These are phyloP conservation scores for Rhynchosporium secalis DNA, from an alignment of 2,329 filamentous ascomycete genomes.

Conservation along the genomic window DNA sequence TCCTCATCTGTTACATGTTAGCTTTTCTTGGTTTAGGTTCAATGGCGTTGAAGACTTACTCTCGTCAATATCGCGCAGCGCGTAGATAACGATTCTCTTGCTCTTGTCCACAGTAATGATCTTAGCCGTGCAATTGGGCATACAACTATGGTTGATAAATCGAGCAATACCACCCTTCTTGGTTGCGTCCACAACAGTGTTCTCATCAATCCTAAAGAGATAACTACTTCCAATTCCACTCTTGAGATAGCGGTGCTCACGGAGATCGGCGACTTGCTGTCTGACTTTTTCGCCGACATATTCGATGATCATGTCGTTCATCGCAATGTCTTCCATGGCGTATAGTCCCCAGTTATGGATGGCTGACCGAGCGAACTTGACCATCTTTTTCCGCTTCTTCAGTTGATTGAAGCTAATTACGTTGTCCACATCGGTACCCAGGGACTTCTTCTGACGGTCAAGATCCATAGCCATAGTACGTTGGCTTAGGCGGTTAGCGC, in stretches of 20 bases:
- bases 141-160: constrained; percentile 98
- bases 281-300: constrained; percentile 97
- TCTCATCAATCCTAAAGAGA: constrained; percentile 96
- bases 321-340: constrained; percentile 93
- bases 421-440: constrained; percentile 75
- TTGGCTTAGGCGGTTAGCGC: constrained; percentile 93
- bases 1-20: constrained; percentile 73
- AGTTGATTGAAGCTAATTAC: constrained; percentile 97
- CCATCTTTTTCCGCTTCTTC: constrained; percentile 98
- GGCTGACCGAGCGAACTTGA: constrained; percentile 94
- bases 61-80: constrained; percentile 88
- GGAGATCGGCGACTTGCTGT: constrained; percentile 95
- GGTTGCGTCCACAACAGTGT: constrained; percentile 95
- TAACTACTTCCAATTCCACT: constrained; percentile 97
- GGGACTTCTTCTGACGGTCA: constrained; percentile 87
- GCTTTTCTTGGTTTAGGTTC: constrained; percentile 3
- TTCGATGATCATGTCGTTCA: constrained; percentile 99
- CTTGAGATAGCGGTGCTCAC: constrained; percentile 88
- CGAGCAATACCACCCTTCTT: constrained; percentile 97
- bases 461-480: constrained; percentile 92
- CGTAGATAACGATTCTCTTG: constrained; percentile 98
- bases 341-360: constrained; percentile 99
- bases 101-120: constrained; percentile 99
- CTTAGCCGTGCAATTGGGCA: constrained; percentile 97
- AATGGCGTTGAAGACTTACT: constrained; percentile 63